Evolutionary conservation across 1,139 yeast genomes (phyloP).

Genomic region (Starmera stellimalicola): DNA sequence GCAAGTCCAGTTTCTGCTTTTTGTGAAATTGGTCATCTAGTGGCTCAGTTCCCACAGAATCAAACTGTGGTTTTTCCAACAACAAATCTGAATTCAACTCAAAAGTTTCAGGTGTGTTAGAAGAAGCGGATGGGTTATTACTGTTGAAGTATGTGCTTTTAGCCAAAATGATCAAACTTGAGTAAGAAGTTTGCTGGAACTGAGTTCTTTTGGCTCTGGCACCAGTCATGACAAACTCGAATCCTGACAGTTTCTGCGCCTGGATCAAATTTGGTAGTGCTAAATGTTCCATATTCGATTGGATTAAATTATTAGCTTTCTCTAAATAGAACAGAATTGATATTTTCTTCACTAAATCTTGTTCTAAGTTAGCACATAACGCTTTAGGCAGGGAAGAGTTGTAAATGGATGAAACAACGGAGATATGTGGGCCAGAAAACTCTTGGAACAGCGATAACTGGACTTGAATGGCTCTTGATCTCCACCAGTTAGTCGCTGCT

Average conservation of each 20-base stretch:
- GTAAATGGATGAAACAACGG: slow-evolving; percentile 24
- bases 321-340: slow-evolving; percentile 53
- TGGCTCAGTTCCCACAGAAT: slow-evolving; percentile 44
- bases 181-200: slow-evolving; percentile 60
- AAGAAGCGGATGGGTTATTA: slow-evolving; percentile 14
- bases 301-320: slow-evolving; percentile 51
- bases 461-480: slow-evolving; percentile 53
- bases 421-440: slow-evolving; percentile 34
- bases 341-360: slow-evolving; percentile 25
- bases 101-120: slow-evolving; percentile 40
- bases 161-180: slow-evolving; percentile 77
- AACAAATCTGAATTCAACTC: slow-evolving; percentile 70
- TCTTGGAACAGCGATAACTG: slow-evolving; percentile 56
- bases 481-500: slow-evolving; percentile 64
- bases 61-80: slow-evolving; percentile 65
- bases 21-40: slow-evolving; percentile 28
- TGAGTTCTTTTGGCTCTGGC: slow-evolving; percentile 84
- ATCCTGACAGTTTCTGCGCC: slow-evolving; percentile 49
- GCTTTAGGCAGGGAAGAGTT: slow-evolving; percentile 11
- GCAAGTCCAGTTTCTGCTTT: slow-evolving; percentile 25
- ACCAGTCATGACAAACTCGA: slow-evolving; percentile 69
- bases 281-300: slow-evolving; percentile 50
- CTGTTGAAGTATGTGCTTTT: slow-evolving; percentile 27
- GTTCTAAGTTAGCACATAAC: slow-evolving; percentile 9
- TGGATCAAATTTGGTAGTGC: slow-evolving; percentile 40